These are phyloP conservation scores for Cercospora sp. DNA, from an alignment of 2,329 filamentous ascomycete genomes.

Conservation along the genomic window DNA sequence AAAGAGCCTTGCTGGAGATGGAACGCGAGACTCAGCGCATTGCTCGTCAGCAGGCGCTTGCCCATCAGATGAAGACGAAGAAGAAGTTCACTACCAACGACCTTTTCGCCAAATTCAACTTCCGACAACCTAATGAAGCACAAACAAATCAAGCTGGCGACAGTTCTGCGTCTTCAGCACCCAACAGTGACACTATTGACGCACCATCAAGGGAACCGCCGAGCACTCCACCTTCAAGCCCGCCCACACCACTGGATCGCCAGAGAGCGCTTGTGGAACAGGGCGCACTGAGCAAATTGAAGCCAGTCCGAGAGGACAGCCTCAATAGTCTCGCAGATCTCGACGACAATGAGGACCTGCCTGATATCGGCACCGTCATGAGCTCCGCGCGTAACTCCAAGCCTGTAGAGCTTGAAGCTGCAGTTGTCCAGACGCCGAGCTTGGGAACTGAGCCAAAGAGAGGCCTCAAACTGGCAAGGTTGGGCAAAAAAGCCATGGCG, in stretches of 20 bases:
- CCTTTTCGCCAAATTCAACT: constrained; percentile 83
- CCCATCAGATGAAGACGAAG: constrained; percentile 80
- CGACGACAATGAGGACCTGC: constrained; percentile 34
- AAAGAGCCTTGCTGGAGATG: constrained; percentile 94
- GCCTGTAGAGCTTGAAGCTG: neutral
- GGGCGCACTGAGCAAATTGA: constrained; percentile 37
- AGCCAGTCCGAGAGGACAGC: constrained; percentile 35
- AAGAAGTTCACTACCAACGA: constrained; percentile 86
- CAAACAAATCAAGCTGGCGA: constrained; percentile 18
- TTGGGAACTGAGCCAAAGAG: constrained; percentile 14
- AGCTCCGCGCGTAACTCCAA: constrained; percentile 29
- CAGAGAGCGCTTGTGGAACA: constrained; percentile 36
- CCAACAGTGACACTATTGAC: constrained; percentile 35
- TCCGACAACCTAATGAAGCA: constrained; percentile 13
- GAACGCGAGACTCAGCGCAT: constrained; percentile 90
- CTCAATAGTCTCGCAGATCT: constrained; percentile 30
- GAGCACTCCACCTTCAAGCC: constrained; percentile 49
- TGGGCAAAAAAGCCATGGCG: constrained; percentile 35
- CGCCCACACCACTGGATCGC: constrained; percentile 43
- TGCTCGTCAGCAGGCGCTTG: constrained; percentile 83
- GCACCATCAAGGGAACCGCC: constrained; percentile 27
- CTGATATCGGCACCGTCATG: constrained; percentile 33
- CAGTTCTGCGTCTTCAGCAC: constrained; percentile 31
- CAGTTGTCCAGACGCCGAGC: neutral
- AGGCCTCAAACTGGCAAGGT: constrained; percentile 36